phyloP scores from a whole-genome alignment of 257 asterid genomes.

The Sherardia arvensis region DNA sequence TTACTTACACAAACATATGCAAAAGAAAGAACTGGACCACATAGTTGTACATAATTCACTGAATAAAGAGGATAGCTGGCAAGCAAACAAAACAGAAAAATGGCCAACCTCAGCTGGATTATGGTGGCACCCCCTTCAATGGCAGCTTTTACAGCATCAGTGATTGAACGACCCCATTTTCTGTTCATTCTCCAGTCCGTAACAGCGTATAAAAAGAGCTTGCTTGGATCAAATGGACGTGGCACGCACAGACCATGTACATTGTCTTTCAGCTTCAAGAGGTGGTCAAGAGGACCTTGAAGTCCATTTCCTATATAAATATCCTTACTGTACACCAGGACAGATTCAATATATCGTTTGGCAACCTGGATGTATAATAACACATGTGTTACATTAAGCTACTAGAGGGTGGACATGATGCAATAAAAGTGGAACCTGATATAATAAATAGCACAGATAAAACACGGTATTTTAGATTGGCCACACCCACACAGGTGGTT shows the following conservation, averaged over 20 bases:
- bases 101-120: constrained; percentile 72
- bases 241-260: constrained; percentile 15
- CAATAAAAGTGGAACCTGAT: neutral
- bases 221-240: constrained; percentile 50
- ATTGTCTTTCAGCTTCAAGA: constrained; percentile 57
- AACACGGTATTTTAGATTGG: neutral
- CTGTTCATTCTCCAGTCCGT: constrained; percentile 91
- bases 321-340: constrained; percentile 73
- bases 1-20: neutral
- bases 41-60: neutral
- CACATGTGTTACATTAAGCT: neutral
- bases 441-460: neutral
- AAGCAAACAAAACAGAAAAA: neutral
- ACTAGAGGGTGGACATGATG: neutral
- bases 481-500: neutral
- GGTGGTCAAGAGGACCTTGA: constrained; percentile 91
- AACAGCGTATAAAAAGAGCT: constrained; percentile 84
- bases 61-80: neutral
- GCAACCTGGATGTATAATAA: constrained; percentile 44
- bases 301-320: constrained; percentile 59
- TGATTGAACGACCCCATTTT: constrained; percentile 70
- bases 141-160: constrained; percentile 78
- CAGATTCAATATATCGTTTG: constrained; percentile 62
- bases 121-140: constrained; percentile 90
- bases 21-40: neutral